Evolutionary conservation across 345 rosid genomes (phyloP).

Genomic region (Corchorus olitorius): DNA sequence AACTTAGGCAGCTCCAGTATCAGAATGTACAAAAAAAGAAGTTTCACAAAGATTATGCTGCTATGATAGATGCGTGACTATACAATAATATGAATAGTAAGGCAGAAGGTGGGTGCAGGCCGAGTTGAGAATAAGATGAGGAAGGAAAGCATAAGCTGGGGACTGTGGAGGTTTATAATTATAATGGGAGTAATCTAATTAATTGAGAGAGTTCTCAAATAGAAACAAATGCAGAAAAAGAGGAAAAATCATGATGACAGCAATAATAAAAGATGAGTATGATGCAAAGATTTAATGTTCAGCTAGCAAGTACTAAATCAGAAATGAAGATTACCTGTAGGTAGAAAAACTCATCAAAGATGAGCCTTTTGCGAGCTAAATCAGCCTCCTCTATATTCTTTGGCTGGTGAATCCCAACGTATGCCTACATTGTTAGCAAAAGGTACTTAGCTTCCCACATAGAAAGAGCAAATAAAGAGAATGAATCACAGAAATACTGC

Average conservation of each 20-base stretch:
- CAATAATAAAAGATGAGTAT: conserved; percentile 2
- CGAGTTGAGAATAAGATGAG: neutral
- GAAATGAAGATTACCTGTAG: conserved; percentile 62
- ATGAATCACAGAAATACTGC: neutral
- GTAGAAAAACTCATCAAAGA: conserved; percentile 93
- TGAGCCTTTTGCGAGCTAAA: conserved; percentile 90
- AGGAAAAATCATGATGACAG: neutral
- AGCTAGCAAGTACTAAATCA: neutral
- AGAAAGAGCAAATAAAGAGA: neutral
- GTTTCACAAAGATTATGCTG: neutral
- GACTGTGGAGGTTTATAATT: neutral
- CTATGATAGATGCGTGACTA: neutral
- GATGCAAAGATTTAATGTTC: conserved; percentile 1
- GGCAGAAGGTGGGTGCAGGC: neutral
- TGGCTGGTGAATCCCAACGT: conserved; percentile 82
- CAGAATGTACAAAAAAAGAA: neutral
- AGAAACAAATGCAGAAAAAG: neutral
- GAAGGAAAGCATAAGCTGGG: neutral
- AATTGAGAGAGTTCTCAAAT: neutral
- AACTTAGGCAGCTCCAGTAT: neutral
- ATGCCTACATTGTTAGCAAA: conserved; percentile 63
- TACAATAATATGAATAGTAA: neutral
- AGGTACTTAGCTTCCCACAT: conserved; percentile 11
- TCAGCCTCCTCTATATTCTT: conserved; percentile 79
- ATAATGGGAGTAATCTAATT: neutral